Evolutionary conservation across 2,329 filamentous ascomycete species (phyloP).

Genomic region (Geosmithia flava): DNA sequence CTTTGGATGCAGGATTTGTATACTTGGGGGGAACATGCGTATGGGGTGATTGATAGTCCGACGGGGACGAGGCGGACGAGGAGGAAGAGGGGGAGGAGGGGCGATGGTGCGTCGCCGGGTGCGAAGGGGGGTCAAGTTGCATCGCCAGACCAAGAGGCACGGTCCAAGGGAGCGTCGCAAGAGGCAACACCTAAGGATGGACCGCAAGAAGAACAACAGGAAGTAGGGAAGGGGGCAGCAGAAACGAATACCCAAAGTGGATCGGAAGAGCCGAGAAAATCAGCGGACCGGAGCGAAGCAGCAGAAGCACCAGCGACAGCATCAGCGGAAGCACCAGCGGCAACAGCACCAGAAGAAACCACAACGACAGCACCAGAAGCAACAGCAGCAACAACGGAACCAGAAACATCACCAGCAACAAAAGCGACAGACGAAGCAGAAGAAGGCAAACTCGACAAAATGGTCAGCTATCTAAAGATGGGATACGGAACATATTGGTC

Average conservation of each 20-base stretch:
- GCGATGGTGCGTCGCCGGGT: too few species aligned
- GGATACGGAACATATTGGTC: constrained; percentile 59
- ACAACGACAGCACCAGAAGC: background rate
- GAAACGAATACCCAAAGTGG: background rate
- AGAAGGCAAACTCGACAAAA: constrained; percentile 34
- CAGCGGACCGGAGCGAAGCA: background rate
- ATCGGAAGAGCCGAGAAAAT: background rate
- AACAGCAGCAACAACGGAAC: background rate
- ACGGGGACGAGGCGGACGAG: constrained; percentile 42
- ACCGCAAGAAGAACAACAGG: background rate
- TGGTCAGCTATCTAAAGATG: constrained; percentile 53
- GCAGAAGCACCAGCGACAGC: background rate
- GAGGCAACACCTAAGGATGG: too few species aligned
- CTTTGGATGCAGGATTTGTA: constrained; percentile 87
- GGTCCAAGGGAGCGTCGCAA: too few species aligned
- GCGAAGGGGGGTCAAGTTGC: too few species aligned
- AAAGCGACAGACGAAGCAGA: constrained; percentile 12
- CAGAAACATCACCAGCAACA: background rate
- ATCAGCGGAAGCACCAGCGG: background rate
- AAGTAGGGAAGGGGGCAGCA: background rate
- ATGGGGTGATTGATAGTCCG: constrained; percentile 73
- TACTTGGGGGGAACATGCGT: constrained; percentile 70
- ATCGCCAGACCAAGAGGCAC: background rate
- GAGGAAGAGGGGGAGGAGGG: background rate
- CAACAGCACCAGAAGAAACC: constrained; percentile 15